Conservation (phyloP, 345 rosid species). For the Brassica rapa region DNA sequence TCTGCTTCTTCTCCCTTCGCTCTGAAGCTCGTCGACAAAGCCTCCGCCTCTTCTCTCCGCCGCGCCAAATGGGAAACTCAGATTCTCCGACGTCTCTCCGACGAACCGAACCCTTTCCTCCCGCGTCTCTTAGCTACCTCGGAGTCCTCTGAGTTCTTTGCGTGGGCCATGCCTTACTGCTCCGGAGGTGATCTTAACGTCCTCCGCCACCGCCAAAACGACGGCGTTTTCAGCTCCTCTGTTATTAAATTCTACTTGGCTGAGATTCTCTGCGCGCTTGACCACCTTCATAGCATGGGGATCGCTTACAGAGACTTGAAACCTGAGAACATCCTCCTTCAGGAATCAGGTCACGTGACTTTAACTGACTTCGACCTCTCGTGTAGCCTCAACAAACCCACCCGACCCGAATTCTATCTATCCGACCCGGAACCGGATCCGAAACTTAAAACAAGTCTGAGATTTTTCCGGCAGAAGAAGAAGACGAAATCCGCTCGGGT, state of each 20-base stretch:
- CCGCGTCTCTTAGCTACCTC: slow-evolving; percentile 62
- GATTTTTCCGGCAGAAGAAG: slow-evolving; percentile 41
- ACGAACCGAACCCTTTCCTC: slow-evolving; percentile 66
- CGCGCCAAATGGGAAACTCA: slow-evolving; percentile 84
- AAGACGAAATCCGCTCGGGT: slow-evolving; percentile 79
- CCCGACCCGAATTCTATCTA: slow-evolving; percentile 23
- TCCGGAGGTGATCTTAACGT: slow-evolving; percentile 93
- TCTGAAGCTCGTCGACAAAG: slow-evolving; percentile 73
- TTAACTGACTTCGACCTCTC: slow-evolving; percentile 97
- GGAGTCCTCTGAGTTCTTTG: slow-evolving; percentile 66
- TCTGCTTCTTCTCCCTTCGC: slow-evolving; percentile 64
- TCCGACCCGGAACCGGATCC: slow-evolving; percentile 35
- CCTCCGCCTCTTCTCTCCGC: slow-evolving; percentile 52
- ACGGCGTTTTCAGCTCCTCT: slow-evolving; percentile 78
- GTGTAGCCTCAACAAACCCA: slow-evolving; percentile 48
- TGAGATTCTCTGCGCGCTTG: slow-evolving; percentile 82
- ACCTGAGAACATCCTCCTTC: slow-evolving; percentile 88
- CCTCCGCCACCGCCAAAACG: slow-evolving; percentile 77
- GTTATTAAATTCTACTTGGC: slow-evolving; percentile 78
- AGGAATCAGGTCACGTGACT: slow-evolving; percentile 83
- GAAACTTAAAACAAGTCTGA: slow-evolving; percentile 27
- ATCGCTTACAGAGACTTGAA: slow-evolving; percentile 84
- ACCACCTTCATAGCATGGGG: slow-evolving; percentile 79
- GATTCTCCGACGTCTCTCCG: slow-evolving; percentile 56
- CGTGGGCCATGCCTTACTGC: slow-evolving; percentile 88